A percentile compares a stretch with the other conserved stretches of the same genome.
Evolutionary conservation across 1,284 basidiomycete genomes (phyloP).

Genomic region (Rhodotorula sp.): DNA sequence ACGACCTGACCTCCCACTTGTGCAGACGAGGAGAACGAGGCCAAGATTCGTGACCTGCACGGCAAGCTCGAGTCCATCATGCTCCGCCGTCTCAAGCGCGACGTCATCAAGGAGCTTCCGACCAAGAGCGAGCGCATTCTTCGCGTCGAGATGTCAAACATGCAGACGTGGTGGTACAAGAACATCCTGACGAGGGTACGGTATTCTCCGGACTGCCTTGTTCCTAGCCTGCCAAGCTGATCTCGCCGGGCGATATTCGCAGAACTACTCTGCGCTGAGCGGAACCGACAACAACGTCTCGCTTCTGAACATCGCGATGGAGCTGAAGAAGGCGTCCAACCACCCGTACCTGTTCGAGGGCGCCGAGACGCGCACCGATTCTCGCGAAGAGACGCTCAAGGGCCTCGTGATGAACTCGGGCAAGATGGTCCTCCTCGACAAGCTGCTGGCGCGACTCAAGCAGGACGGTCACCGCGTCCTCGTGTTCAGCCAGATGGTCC

Average conservation of each 20-base stretch:
- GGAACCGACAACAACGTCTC: constrained; percentile 84
- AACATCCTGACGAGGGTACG: constrained; percentile 91
- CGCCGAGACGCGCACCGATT: constrained; percentile 74
- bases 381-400: constrained; percentile 66
- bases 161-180: constrained; percentile 99
- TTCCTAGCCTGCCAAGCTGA: not conserved
- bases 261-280: constrained; percentile 91
- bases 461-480: constrained; percentile 55
- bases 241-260: constrained; percentile 4
- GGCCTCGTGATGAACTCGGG: constrained; percentile 55
- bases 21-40: constrained; percentile 81
- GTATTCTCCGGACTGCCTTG: not conserved
- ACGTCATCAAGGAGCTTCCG: constrained; percentile 95
- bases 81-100: constrained; percentile 91
- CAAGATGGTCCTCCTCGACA: constrained; percentile 57
- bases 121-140: constrained; percentile 98
- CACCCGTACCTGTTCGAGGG: constrained; percentile 98
- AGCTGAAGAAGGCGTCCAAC: constrained; percentile 95
- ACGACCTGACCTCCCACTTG: not conserved
- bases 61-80: constrained; percentile 90
- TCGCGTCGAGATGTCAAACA: constrained; percentile 93
- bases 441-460: constrained; percentile 53
- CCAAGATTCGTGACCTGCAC: constrained; percentile 93
- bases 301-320: constrained; percentile 93
- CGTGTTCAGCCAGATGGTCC: constrained; percentile 90